Base-by-base conservation (phyloP, 768 basidiomycete genomes). In the Lentinula lateritia region DNA sequence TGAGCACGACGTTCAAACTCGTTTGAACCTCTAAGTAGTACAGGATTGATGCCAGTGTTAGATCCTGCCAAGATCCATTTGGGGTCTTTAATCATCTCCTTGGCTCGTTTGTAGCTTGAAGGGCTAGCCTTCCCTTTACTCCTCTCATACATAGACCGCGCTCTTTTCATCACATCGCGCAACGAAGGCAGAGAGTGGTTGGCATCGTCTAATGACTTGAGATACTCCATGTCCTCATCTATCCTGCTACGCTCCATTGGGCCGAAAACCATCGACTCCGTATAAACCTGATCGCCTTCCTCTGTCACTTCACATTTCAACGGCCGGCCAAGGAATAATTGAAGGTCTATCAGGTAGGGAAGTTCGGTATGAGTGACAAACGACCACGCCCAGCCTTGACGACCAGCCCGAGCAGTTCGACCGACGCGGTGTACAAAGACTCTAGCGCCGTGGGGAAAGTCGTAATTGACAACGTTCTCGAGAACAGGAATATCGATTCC, bases 381-480 rank as follows among this genome's bases (percentile, higher is more conserved):
- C 2, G 92, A 94, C 92, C 93, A 98, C 1, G 96, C 96, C 90
- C 93, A 94, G 36, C 97, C 97, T 69, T 87, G 88, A 59, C 95
- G 81, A 13, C 97, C 97, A 1, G 96, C 96, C 68, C 97, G 84
- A 6, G 97, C 97, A 5, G 97, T 98, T 62, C 97, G 86, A 50
- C 97, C 97, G 23, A 98, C 96, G 61, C 97, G 91, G 73, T 99
- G 97, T 0, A 99, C 88, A 66, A 98, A 99, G 10, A 97, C 87
- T 61, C 95, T 80, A 1, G 94, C 86, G 23, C 95, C 93, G 62
- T 93, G 90, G 0, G 97, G 97, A 66, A 99, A 98, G 68, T 99
- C 97, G 72, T 95, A 99, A 73, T 99, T 99, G 72, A 99, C 80
- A 38, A 99, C 97, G 69, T 98, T 92, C 71, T 95, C 93, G 63